A percentile compares a stretch with the other conserved stretches of the same genome.
phyloP scores from a whole-genome alignment of 2,329 filamentous ascomycete genomes.

The Penicillium polonicum region DNA sequence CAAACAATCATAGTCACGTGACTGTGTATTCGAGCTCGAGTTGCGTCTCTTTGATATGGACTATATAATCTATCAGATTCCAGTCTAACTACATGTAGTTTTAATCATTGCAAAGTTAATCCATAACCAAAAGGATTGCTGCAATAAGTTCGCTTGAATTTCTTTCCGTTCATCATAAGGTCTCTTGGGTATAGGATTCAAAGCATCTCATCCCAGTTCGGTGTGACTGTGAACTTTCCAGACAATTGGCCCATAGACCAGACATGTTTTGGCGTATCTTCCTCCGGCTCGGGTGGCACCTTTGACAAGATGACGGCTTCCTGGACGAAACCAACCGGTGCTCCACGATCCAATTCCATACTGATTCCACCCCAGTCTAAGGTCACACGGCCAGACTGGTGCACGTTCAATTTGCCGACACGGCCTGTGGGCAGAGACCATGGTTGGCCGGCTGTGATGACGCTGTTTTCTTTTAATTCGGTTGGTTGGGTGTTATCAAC shows the following conservation, averaged over 20 bases:
- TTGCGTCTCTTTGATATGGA: not conserved
- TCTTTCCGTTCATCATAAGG: constrained; percentile 3
- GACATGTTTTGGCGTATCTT: constrained; percentile 43
- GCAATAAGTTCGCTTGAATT: not conserved
- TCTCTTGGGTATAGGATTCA: constrained; percentile 15
- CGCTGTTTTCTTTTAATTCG: constrained; percentile 24
- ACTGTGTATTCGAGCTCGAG: no score
- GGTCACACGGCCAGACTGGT: constrained; percentile 60
- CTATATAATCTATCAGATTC: not conserved
- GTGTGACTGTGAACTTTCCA: constrained; percentile 63
- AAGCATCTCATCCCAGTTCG: constrained; percentile 58
- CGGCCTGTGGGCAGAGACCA: constrained; percentile 52
- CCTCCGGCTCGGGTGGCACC: constrained; percentile 20
- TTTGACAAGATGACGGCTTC: constrained; percentile 52
- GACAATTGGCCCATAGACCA: constrained; percentile 62
- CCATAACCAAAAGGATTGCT: not conserved
- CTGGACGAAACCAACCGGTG: constrained; percentile 58
- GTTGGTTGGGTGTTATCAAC: constrained; percentile 20
- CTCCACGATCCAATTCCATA: constrained; percentile 58
- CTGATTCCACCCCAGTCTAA: constrained; percentile 63
- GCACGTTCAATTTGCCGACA: constrained; percentile 62
- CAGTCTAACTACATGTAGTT: not conserved
- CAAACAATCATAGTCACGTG: not conserved
- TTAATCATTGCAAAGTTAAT: not conserved
- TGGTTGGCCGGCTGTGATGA: constrained; percentile 43